Conservation (phyloP, 441 rosid species). For the Croton setiger region DNA sequence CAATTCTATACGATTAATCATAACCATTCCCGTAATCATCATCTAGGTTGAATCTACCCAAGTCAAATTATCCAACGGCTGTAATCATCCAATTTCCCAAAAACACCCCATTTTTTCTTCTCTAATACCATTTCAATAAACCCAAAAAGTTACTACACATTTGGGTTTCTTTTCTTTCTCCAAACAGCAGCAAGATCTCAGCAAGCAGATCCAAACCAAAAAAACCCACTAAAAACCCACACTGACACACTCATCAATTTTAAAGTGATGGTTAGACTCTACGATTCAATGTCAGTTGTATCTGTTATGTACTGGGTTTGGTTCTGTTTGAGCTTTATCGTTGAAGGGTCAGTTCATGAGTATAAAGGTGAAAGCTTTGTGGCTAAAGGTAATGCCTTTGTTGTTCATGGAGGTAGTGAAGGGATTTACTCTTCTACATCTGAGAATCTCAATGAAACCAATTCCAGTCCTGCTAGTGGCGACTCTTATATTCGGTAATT, state of each 20-base stretch:
- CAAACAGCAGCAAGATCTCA: conserved; percentile 21
- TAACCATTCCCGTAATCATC: not conserved
- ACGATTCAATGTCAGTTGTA: conserved; percentile 20
- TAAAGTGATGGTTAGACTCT: conserved; percentile 24
- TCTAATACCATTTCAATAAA: not conserved
- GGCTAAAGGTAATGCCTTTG: conserved; percentile 83
- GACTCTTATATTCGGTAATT: conserved; percentile 74
- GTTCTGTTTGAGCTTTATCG: conserved; percentile 23
- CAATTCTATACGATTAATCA: not conserved
- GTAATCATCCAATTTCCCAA: not conserved
- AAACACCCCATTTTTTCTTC: not conserved
- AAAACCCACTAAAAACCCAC: not conserved
- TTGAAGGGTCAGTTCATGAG: conserved; percentile 78
- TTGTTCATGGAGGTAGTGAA: conserved; percentile 91
- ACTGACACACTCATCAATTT: not conserved
- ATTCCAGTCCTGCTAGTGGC: conserved; percentile 41
- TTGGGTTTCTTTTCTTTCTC: not conserved
- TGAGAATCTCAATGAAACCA: conserved; percentile 25
- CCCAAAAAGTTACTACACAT: not conserved
- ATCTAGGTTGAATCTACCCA: not conserved
- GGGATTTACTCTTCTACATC: conserved; percentile 76
- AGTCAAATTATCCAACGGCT: conserved; percentile 12
- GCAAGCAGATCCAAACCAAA: conserved; percentile 26
- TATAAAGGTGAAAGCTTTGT: conserved; percentile 68
- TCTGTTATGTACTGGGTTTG: conserved; percentile 28